These are phyloP conservation scores for Letharia columbiana DNA, from an alignment of 495 filamentous ascomycete genomes.

Conservation along the genomic window DNA sequence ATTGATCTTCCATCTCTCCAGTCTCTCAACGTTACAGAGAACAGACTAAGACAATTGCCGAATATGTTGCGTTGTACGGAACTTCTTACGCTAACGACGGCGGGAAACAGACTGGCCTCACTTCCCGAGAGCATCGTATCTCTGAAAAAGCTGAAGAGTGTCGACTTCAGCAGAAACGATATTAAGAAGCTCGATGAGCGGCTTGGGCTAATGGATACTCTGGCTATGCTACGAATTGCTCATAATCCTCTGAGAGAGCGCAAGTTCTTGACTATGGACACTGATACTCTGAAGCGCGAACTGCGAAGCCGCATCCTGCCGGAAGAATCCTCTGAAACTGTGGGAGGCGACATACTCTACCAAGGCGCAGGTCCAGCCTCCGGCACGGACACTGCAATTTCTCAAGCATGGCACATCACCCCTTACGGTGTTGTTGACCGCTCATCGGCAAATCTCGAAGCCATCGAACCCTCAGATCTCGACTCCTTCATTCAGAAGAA, in stretches of 20 bases:
- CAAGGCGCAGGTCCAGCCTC: constrained; percentile 32
- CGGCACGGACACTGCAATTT: not conserved
- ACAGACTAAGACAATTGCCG: constrained; percentile 64
- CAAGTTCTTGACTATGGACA: constrained; percentile 69
- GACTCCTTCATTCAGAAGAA: constrained; percentile 35
- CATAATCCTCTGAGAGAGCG: constrained; percentile 85
- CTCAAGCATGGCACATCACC: constrained; percentile 51
- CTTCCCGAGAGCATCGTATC: constrained; percentile 66
- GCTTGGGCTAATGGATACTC: constrained; percentile 70
- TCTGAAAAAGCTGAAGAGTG: constrained; percentile 57
- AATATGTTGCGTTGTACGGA: constrained; percentile 61
- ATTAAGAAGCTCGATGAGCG: constrained; percentile 64
- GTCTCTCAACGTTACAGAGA: constrained; percentile 63
- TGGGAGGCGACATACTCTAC: constrained; percentile 29
- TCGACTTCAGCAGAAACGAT: constrained; percentile 78
- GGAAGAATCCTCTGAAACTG: constrained; percentile 33
- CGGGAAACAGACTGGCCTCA: constrained; percentile 66
- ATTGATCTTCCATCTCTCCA: constrained; percentile 65
- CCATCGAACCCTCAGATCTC: constrained; percentile 39
- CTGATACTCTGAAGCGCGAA: constrained; percentile 72
- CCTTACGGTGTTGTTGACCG: constrained; percentile 64
- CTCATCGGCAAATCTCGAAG: constrained; percentile 53
- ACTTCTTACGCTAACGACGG: constrained; percentile 62
- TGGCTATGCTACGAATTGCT: constrained; percentile 63
- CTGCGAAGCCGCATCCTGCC: constrained; percentile 63